Evolutionary conservation across 1,139 yeast species (phyloP), one percentile per base, ranked within the genome.

Genomic region (Scheffersomyces segobiensis): DNA sequence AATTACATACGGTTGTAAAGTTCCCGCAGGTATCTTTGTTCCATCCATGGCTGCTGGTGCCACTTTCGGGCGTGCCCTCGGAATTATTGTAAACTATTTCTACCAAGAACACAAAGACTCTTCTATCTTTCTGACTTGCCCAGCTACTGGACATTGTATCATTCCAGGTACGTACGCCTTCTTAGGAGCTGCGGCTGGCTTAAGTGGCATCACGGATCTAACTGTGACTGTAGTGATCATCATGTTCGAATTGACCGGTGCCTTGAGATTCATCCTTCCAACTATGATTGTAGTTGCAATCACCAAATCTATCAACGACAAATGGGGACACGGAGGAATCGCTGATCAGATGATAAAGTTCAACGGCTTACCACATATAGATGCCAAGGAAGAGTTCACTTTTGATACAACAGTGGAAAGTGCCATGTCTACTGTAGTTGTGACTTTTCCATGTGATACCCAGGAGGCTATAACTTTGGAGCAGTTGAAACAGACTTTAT

Each of bases 1-100:
- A 46, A 80, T 95, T 14, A 89, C 98, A 0, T 96, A 96, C 70
- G 98, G 98, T 2, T 86, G 93, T 63, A 91, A 89, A 69, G 95
- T 93, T 0, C 98, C 98, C 1, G 97, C 97, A 1, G 98, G 98
- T 20, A 93, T 93, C 12, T 93, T 93, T 75, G 97, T 93, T 18
- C 98, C 98, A 0, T 91, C 97, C 0, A 89, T 93, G 96, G 97
- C 98, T 0, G 91, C 95, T 1, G 98, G 98, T 6, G 97, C 98
- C 0, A 86, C 96, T 1, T 93, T 93, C 77, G 98, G 98, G 3
- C 81, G 98, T 59, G 87, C 96, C 0, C 70, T 92, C 19, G 97
- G 97, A 1, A 80, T 89, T 2, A 61, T 89, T 18, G 87, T 90
- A 19, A 90, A 93, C 65, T 67, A 78, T 46, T 63, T 89, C 14